These are phyloP conservation scores for Pinus tabuliformis DNA, from an alignment of 75 land plant genomes.

Conservation along the genomic window DNA sequence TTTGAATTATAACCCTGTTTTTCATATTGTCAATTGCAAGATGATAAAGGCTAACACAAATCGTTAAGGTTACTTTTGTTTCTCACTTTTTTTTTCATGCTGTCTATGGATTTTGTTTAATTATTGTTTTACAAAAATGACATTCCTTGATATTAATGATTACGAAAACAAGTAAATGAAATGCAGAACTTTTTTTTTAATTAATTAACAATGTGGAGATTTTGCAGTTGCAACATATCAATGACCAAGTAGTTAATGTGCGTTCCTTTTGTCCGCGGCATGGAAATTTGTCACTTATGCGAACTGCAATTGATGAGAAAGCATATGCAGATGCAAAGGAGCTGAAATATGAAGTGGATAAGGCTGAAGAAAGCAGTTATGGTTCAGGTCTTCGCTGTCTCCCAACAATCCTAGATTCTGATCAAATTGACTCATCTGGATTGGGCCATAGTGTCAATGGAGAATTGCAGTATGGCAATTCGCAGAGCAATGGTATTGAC, in stretches of 20 bases:
- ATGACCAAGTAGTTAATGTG: constrained; percentile 28
- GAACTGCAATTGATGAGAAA: not conserved
- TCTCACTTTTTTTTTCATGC: not conserved
- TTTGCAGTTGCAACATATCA: constrained; percentile 31
- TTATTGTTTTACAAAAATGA: not conserved
- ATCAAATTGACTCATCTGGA: not conserved
- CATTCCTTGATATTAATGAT: not conserved
- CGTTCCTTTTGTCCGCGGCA: constrained; percentile 36
- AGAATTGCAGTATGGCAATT: not conserved
- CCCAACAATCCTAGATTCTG: not conserved
- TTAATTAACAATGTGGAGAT: not conserved
- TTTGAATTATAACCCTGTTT: not conserved
- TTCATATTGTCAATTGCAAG: not conserved
- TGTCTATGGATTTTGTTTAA: not conserved
- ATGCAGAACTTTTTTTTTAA: not conserved
- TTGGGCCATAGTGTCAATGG: not conserved
- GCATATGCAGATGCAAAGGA: constrained; percentile 5
- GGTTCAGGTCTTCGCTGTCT: not conserved
- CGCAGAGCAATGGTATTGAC: not conserved
- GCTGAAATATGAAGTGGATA: not conserved
- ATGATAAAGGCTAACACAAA: not conserved
- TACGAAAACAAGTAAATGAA: not conserved
- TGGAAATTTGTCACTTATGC: constrained; percentile 8
- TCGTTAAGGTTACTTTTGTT: not conserved
- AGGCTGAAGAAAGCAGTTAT: constrained; percentile 8